These are phyloP conservation scores for Melampsora occidentalis DNA, from an alignment of 1,284 basidiomycete genomes.

Conservation along the genomic window DNA sequence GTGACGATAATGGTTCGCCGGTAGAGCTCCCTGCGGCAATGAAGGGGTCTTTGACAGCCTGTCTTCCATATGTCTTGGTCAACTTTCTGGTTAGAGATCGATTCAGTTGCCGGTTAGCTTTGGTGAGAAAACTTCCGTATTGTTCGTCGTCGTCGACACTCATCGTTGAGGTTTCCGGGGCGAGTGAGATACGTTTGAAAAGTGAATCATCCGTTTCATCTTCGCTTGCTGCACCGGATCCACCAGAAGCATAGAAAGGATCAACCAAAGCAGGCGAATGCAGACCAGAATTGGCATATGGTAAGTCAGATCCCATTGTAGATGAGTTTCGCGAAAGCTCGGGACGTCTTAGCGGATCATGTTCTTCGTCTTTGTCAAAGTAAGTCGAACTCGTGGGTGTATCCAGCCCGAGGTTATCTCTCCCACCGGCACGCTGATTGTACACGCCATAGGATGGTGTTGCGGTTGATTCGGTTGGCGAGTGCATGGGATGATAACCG, in stretches of 20 bases:
- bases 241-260: not conserved
- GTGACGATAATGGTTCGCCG: not conserved
- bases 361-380: not conserved
- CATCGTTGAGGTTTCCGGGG: conserved; percentile 10
- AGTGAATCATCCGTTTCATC: not conserved
- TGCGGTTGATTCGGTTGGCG: not conserved
- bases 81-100: conserved; percentile 38
- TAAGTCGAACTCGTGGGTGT: not conserved
- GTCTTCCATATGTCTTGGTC: conserved; percentile 38
- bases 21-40: conserved; percentile 4
- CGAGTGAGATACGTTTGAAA: conserved; percentile 31
- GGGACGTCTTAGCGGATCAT: not conserved
- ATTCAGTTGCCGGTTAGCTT: conserved; percentile 40
- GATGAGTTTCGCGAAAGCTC: not conserved
- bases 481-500: not conserved
- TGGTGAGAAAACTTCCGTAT: conserved; percentile 38
- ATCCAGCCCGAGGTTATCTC: no score
- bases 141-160: conserved; percentile 32
- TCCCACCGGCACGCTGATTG: no score
- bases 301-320: not conserved
- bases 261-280: not conserved
- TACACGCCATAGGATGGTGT: no score
- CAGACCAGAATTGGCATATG: not conserved
- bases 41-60: conserved; percentile 42
- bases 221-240: not conserved